Base-by-base conservation (phyloP, 2,329 filamentous ascomycete species). In the Exophiala phaeomuriformis region DNA sequence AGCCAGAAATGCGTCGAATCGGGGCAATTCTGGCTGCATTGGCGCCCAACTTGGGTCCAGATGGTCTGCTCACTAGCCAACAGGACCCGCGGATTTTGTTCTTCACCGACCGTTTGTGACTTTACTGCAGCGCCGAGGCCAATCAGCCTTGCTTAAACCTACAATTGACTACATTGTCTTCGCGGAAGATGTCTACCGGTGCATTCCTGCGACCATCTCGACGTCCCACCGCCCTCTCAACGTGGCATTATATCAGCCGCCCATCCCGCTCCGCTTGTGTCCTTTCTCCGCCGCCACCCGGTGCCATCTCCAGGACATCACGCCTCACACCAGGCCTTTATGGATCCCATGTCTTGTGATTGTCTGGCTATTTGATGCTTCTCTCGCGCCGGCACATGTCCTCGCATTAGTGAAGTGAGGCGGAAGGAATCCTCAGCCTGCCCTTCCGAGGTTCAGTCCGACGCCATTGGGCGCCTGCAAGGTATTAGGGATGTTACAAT, bases 41-140 rank as follows among this genome's bases (percentile, higher is more conserved):
- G 12, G 51, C 53, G 56, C 56, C 56, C 50, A 47, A 58, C 47
- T 6, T 40, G 48, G 53, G 30, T 52, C 50, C 35, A 47, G 35
- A 48, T 35, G 47, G 33, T 33, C 50, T 35, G 47, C 36, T 41
- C 9, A 30, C 39, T n/a, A 37, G 32, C 52, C 49, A 49, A 39
- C 45, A 51, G n/a, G 49, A 32, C 5, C 12, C 9, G 37, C 32
- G 6, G 2, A 33, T 35, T 4, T 27, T 30, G 7, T 43, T 37
- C 35, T 29, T 5, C 32, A 12, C 42, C 36, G 30, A 27, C 47
- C 30, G 28, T 47, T 36, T 36, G 19, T 35, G 32, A 31, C 19
- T 5, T 9, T 4, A 2, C 33, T 1, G 7, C n/a, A 36, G 7
- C 30, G 7, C 42, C 3, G 29, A n/a, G 28, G 5, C 42, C 46